Evolutionary conservation across 345 rosid species (phyloP), one percentile per base, ranked within the genome.

Genomic region (Cardamine resedifolia): DNA sequence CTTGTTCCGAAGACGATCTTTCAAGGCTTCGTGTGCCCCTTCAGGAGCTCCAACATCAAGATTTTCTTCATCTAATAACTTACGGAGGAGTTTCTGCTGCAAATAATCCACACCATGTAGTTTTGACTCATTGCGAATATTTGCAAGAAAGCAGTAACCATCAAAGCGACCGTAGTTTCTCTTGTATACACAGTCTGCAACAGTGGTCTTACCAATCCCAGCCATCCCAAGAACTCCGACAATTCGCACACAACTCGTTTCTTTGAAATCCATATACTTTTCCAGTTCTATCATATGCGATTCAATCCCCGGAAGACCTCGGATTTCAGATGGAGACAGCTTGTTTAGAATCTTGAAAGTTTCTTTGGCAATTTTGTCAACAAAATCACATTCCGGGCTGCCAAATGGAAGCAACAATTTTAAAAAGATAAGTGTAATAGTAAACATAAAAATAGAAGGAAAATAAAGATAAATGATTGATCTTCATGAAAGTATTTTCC

Each of bases 141-240:
- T 69, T 57, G 64, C 45, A 1, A 69, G 64, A 19, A 69, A 69
- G 45, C 56, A 69, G 45, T 30, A 57, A 30, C 64, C 73, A 30
- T 69, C 64, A 57, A 57, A 57, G 16, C 9, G 10, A 9, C 30
- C 4, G 5, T 57, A 57, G 56, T 69, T 57, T 30, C 56, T 56
- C 27, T 57, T 69, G 9, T 69, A 57, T 14, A 69, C 44, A 30
- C 53, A 56, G 1, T 49, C 60, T 18, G 68, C 59, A 49, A 71
- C 58, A 4, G 49, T 60, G 2, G 7, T 71, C 34, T 71, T 62
- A 52, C 78, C 78, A 59, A 75, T 50, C 23, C 78, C 68, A 51
- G 73, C 73, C 78, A 75, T 75, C 11, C 73, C 78, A 67, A 75
- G 73, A 59, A 75, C 73, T 10, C 78, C 78, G 0, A 75, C 16